A percentile compares a stretch with the other conserved stretches of the same genome.
Conservation (phyloP, 495 filamentous ascomycete species). For the Neurospora discreta region DNA sequence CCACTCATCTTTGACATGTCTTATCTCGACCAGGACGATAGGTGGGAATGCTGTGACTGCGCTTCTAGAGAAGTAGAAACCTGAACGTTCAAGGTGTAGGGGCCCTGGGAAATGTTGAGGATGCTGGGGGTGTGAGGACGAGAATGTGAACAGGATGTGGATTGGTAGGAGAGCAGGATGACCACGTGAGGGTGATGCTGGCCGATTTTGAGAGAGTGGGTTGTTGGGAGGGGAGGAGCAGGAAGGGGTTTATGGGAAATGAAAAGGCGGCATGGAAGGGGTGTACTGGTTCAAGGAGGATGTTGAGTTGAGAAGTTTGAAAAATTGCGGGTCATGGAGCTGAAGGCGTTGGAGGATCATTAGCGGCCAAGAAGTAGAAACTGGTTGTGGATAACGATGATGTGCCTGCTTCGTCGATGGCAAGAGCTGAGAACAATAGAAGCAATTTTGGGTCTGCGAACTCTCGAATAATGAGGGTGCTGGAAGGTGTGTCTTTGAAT, state of each 20-base stretch:
- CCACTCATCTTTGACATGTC: background rate
- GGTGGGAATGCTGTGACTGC: conserved; percentile 10
- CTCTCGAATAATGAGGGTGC: no score
- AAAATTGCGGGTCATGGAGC: background rate
- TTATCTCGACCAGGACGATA: background rate
- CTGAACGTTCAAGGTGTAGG: conserved; percentile 1
- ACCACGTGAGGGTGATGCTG: background rate
- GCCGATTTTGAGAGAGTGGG: background rate
- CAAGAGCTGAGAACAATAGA: background rate
- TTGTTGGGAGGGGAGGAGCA: background rate
- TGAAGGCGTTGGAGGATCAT: background rate
- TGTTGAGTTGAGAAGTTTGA: background rate
- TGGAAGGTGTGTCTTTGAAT: background rate
- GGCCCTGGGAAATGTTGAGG: background rate
- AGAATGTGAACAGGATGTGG: background rate
- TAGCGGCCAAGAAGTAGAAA: background rate
- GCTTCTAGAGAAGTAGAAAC: background rate
- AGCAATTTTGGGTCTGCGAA: background rate
- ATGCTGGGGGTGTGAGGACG: background rate
- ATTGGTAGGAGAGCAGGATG: background rate
- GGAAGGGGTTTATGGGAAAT: background rate
- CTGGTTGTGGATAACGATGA: background rate
- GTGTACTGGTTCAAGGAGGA: background rate
- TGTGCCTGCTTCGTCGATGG: no score
- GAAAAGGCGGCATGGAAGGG: background rate